Conservation (phyloP, 1,284 basidiomycete species). For the Fistulina hepatica region DNA sequence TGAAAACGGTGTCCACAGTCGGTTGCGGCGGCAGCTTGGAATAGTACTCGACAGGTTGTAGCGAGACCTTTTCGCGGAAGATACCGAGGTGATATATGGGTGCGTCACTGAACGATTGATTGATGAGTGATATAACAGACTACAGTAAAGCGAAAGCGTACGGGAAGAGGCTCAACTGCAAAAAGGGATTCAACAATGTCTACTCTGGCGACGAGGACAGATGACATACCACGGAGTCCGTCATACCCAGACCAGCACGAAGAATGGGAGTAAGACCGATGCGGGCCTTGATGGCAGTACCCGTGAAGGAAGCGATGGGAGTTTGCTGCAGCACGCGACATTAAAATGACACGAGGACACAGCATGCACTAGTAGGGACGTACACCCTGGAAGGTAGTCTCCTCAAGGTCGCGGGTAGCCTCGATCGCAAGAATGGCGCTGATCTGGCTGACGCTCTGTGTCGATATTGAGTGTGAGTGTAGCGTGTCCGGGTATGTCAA, state of each 20-base stretch:
- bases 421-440: constrained; percentile 68
- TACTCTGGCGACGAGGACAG: constrained; percentile 1
- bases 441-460: constrained; percentile 57
- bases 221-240: constrained; percentile 55
- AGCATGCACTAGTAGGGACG: neutral
- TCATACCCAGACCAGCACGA: constrained; percentile 91
- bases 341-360: neutral
- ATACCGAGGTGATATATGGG: constrained; percentile 87
- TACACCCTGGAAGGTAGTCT: constrained; percentile 53
- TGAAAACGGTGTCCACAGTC: constrained; percentile 72
- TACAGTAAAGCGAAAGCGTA: constrained; percentile 26
- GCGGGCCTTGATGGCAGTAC: constrained; percentile 54
- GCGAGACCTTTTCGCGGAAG: constrained; percentile 80
- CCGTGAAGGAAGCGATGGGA: constrained; percentile 57
- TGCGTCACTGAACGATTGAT: constrained; percentile 38
- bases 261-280: constrained; percentile 87
- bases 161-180: constrained; percentile 64
- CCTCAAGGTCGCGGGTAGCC: constrained; percentile 54
- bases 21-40: constrained; percentile 78
- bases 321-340: constrained; percentile 35
- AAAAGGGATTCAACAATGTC: neutral
- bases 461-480: constrained; percentile 3
- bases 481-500: neutral
- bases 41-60: constrained; percentile 95
- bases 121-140: neutral